Evolutionary conservation across 345 rosid genomes (phyloP), one percentile per base, ranked within the genome.

Genomic region (Eutrema japonicum): DNA sequence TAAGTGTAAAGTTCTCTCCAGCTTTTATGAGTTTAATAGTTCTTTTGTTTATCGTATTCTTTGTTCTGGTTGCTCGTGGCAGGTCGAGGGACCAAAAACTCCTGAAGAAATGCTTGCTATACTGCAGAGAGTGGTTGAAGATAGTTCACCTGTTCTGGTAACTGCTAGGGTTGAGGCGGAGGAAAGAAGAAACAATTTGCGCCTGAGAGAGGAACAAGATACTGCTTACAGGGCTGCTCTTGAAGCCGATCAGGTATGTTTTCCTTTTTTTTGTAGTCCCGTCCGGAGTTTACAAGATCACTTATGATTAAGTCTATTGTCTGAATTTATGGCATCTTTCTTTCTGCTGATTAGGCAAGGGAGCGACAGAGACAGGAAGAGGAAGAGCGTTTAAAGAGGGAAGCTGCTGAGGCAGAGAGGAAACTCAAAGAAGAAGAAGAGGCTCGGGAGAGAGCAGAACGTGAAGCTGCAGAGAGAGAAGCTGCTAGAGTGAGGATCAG

Each of bases 181-280:
- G 76, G 98, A 96, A 85, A 89, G 99, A 82, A 92, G 88, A 78
- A 87, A 49, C 68, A 90, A 84, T 80, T 13, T 82, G 81, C 92
- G 82, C 5, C 80, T 96, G 46, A 88, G 99, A 81, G 99, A 92
- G 84, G 99, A 96, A 81, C 99, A 96, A 75, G 98, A 96, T 83
- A 95, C 96, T 62, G 99, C 98, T 60, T 96, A 86, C 79, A 86
- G 88, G 78, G 99, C 89, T 33, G 99, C 99, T 29, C 98, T 96
- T 70, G 98, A 92, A 89, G 99, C 96, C 29, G 99, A 96, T 84
- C 99, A 89, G 75, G 99, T 92, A 86, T 59, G 80, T 51, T 32
- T 41, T 46, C 18, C 35, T 1, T 32, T 32, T 32, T 32, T 32
- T 32, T 5, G 35, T 32, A 32, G 6, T 5, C 35, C 60, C 3